Base-by-base conservation (phyloP, 352 stramenopile genomes). In the Phytophthora foliorum region DNA sequence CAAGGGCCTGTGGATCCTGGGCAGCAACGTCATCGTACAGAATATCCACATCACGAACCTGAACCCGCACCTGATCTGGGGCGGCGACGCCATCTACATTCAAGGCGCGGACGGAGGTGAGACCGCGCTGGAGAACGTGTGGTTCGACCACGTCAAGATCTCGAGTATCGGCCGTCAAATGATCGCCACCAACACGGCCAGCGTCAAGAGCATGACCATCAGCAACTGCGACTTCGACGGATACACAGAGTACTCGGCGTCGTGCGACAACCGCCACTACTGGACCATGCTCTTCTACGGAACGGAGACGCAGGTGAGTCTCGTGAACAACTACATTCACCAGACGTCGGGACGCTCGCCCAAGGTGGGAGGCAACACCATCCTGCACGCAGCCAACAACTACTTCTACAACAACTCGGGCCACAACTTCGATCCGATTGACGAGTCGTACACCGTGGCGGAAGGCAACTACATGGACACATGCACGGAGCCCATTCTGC, bases 211-310 rank as follows among this genome's bases (percentile, higher is more conserved):
- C 49, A 39, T 82, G 44, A 84, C 77, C 17, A 75, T 84, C 63
- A 80, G 70, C 46, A 78, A 82, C 71, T 78, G 57, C 60, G 73
- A 84, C 34, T 82, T 84, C 62, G 77, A 84, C 46, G 77, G 77
- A 22, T 53, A 72, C 29, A 82, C 77, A 4, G 8, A 49, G 31
- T 84, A 67, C 57, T 81, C 72, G 24, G 54, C 21, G 24, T 74
- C 69, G 24, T 81, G 72, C 44, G 73, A 81, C 36, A 72, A 69
- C 46, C 74, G 61, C 54, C 78, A 86, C 65, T 86, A 86, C 69
- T 86, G 78, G 78, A 80, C 62, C 25, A 75, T 80, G 63, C 64
- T 83, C 49, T 72, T 81, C 51, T 74, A 80, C 62, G 76, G 76
- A 21, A 74, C 69, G 34, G 44, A 74, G 60, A 81, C 74, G 24